Base-by-base conservation (phyloP, 306 rosid species). In the Carpinus viminea region DNA sequence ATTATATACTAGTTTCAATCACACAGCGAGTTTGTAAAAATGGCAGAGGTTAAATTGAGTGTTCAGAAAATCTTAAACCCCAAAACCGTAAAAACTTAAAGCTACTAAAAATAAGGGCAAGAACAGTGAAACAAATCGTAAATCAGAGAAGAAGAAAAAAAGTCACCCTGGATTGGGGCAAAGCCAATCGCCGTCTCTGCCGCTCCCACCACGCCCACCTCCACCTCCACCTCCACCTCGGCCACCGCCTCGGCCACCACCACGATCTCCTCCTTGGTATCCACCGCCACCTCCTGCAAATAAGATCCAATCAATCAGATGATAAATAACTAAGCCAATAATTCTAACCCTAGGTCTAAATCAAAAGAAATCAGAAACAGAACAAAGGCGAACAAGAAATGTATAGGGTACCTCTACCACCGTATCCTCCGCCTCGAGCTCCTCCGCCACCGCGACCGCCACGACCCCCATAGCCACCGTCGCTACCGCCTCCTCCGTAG, bases 151-250 rank as follows among this genome's bases (percentile, higher is more conserved):
- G 24, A 16, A 48, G 26, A 50, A 80, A 83, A 59, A 51, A 38
- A 9, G 69, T 79, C 15, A 85, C 99, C 96, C 88, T 54, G 92
- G 92, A 59, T 90, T 93, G 70, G 99, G 98, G 82, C 99, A 96
- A 2, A 90, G 90, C 99, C 99, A 96, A 80, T 96, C 98, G 51
- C 99, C 99, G 53, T 96, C 99, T 87, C 98, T 86, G 59, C 99
- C 99, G 34, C 99, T 79, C 5, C 98, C 98, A 43, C 94, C 93
- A 17, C 98, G 88, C 34, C 95, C 92, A 36, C 85, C 88, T 52
- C 87, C 34, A 31, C 34, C 73, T 68, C 51, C 47, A 36, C 84
- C 85, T 4, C 90, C 87, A 0, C 92, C 94, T 56, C 98, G 83
- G 54, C 95, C 91, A 1, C 90, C 87, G 0, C 92, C 94, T 56